Conservation (phyloP, 129 eudicot species). For the Sambucus nigra region DNA sequence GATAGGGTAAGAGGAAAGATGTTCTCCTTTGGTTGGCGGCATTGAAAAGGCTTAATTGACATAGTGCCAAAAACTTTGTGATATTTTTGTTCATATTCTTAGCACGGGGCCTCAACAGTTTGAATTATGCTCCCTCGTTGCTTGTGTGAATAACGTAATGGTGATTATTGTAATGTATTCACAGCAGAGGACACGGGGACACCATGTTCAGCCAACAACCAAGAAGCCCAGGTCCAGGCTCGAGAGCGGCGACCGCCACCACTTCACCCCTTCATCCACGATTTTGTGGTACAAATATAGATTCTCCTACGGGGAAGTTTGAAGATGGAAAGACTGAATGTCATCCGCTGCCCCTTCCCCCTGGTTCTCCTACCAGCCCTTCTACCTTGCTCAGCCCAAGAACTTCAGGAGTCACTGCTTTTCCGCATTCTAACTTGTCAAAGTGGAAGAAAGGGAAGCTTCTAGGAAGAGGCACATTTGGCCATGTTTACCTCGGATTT, state of each 20-base stretch:
- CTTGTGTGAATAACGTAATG: no score
- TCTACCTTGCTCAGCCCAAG: slow-evolving; percentile 39
- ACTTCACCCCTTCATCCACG: slow-evolving; percentile 75
- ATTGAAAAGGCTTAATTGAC: no score
- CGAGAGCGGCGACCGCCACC: slow-evolving; percentile 41
- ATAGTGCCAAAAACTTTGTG: not conserved
- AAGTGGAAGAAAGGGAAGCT: slow-evolving; percentile 87
- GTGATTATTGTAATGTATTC: not conserved
- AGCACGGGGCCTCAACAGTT: not conserved
- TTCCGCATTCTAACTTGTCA: slow-evolving; percentile 26
- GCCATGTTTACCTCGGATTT: slow-evolving; percentile 87
- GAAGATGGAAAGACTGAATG: slow-evolving; percentile 61
- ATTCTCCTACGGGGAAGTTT: slow-evolving; percentile 40
- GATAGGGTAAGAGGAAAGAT: no score
- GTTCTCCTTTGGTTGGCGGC: no score
- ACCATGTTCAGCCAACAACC: slow-evolving; percentile 35
- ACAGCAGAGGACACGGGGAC: slow-evolving; percentile 39
- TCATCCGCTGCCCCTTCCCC: slow-evolving; percentile 81
- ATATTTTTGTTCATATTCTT: not conserved
- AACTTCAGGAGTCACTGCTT: slow-evolving; percentile 28
- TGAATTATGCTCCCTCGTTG: not conserved
- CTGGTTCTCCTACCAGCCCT: slow-evolving; percentile 65
- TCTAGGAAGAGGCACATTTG: slow-evolving; percentile 93
- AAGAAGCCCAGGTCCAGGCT: slow-evolving; percentile 70
- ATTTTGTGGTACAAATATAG: slow-evolving; percentile 43